Conservation (phyloP, 148 eudicot genomes). For the Silene conica region DNA sequence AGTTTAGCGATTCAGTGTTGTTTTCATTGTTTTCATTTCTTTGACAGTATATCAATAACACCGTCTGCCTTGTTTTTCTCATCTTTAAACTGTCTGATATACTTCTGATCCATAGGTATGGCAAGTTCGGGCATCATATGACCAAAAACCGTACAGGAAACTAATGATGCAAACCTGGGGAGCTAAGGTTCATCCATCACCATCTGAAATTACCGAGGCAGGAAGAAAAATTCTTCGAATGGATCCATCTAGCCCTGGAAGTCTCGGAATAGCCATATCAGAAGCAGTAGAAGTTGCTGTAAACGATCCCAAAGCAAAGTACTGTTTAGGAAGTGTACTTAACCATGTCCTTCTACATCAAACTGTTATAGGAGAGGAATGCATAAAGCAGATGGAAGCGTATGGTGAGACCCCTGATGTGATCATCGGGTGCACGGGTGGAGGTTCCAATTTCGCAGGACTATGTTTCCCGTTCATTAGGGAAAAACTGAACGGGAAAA, state of each 20-base stretch:
- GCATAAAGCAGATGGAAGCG: conserved; percentile 90
- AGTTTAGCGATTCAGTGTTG: too few species aligned
- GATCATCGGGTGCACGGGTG: conserved; percentile 95
- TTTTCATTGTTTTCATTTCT: too few species aligned
- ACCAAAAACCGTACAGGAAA: conserved; percentile 92
- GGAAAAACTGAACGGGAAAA: conserved; percentile 78
- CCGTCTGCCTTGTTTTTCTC: background rate
- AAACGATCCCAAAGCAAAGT: conserved; percentile 62
- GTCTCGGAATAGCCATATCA: conserved; percentile 93
- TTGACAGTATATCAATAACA: too few species aligned
- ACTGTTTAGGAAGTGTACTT: conserved; percentile 92
- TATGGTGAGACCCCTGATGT: conserved; percentile 86
- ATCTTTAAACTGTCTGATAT: background rate
- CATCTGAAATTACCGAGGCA: conserved; percentile 69
- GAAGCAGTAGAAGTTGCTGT: conserved; percentile 93
- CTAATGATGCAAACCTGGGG: conserved; percentile 99
- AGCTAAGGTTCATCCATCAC: conserved; percentile 90
- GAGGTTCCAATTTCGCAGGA: conserved; percentile 92
- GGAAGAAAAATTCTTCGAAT: conserved; percentile 63
- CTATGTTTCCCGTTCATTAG: conserved; percentile 85
- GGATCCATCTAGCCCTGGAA: conserved; percentile 82
- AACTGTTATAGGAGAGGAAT: conserved; percentile 94
- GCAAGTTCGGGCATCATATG: conserved; percentile 96
- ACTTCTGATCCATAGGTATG: conserved; percentile 48
- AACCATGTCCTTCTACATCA: conserved; percentile 93